Percentiles rank a stretch among this genome's conserved stretches.
phyloP scores from a whole-genome alignment of 305 asterid genomes.

The Fraxinus nigra region DNA sequence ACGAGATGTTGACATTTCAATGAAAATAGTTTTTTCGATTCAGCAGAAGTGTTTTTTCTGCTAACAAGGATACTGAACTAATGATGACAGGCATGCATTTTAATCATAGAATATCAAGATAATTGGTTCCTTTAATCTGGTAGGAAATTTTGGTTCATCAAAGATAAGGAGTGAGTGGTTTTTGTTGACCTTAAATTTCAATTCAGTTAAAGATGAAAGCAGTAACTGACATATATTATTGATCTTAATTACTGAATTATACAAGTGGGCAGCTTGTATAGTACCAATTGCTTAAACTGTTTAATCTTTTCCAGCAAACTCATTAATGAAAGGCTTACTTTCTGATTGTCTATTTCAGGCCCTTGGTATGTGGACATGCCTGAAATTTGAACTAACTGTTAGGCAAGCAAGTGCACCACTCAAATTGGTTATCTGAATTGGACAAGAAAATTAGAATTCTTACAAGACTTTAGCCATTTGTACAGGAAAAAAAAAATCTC shows the following conservation, averaged over 20 bases:
- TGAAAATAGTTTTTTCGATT: conserved; percentile 15
- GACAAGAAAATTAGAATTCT: background rate
- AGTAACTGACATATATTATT: background rate
- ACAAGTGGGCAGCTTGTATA: background rate
- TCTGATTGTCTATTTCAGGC: background rate
- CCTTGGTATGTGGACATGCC: background rate
- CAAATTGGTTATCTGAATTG: background rate
- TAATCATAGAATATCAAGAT: background rate
- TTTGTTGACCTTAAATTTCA: background rate
- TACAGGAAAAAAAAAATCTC: too few species aligned
- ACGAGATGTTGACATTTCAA: conserved; percentile 39
- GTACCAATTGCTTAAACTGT: conserved; percentile 8
- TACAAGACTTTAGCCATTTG: too few species aligned
- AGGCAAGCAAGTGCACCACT: background rate
- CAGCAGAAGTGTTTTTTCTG: conserved; percentile 24
- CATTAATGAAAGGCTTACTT: background rate
- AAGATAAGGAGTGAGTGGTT: background rate
- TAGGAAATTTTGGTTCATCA: background rate
- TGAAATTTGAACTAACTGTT: background rate
- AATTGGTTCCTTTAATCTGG: background rate
- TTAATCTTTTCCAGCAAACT: background rate
- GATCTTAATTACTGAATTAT: background rate
- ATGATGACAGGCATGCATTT: background rate
- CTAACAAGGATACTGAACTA: conserved; percentile 26
- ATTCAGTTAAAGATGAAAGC: background rate